Evolutionary conservation across 441 rosid species (phyloP).

Genomic region (Viola pubescens): DNA sequence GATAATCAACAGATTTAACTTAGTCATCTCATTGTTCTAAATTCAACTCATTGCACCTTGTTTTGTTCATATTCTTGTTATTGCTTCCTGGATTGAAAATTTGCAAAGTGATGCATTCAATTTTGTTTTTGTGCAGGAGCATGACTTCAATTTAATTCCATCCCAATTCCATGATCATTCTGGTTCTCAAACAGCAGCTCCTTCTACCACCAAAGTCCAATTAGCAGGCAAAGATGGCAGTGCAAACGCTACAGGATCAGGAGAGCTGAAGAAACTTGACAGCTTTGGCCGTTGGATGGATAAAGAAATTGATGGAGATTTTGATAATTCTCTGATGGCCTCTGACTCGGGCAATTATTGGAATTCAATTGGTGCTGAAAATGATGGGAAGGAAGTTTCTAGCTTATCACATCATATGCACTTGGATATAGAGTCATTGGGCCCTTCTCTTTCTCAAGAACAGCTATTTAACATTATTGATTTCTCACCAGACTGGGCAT

Average conservation of each 20-base stretch:
- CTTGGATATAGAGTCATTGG: conserved; percentile 42
- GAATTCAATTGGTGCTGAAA: conserved; percentile 39
- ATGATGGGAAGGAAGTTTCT: conserved; percentile 57
- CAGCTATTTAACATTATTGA: conserved; percentile 58
- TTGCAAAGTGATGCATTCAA: conserved; percentile 4
- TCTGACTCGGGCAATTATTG: conserved; percentile 57
- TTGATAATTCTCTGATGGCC: conserved; percentile 55
- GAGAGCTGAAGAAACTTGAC: conserved; percentile 49
- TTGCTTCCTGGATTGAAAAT: conserved; percentile 4
- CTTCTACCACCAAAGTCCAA: conserved; percentile 22
- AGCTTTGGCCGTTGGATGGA: conserved; percentile 70
- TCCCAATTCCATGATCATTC: conserved; percentile 16
- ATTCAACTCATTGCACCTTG: neutral
- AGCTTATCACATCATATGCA: conserved; percentile 54
- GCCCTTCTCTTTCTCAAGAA: conserved; percentile 62
- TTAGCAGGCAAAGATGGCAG: conserved; percentile 14
- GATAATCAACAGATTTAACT: neutral
- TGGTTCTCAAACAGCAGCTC: conserved; percentile 21
- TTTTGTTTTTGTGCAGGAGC: conserved; percentile 22
- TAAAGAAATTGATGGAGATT: conserved; percentile 51
- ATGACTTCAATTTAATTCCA: conserved; percentile 21
- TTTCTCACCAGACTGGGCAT: conserved; percentile 67
- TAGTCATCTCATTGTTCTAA: too few relatives aligned
- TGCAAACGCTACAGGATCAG: conserved; percentile 20
- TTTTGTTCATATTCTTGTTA: neutral